Evolutionary conservation across 2,329 filamentous ascomycete genomes (phyloP), one percentile per base, ranked within the genome.

Genomic region (Lizonia empirigonia): DNA sequence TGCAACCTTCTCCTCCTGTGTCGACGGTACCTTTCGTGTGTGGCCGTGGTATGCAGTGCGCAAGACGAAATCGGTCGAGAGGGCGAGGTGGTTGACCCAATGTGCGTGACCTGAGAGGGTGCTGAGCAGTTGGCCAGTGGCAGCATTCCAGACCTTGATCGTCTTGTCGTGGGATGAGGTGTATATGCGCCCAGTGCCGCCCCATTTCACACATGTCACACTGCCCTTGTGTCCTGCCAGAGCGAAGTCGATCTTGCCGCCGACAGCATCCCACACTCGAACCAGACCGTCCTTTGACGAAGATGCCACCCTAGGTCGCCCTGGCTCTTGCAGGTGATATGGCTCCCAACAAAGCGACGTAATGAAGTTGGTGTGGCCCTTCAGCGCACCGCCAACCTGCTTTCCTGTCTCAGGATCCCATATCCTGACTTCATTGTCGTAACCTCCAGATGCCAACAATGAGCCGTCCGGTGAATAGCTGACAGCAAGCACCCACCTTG

Each of bases 191-290:
- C 91, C 91, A 1, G 86, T 88, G n/a, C 93, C 93, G 50, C 94
- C 94, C 94, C 94, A 99, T 63, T 87, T 87, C 3, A 97, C 91
- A 71, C 92, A 97, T 36, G 89, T 91, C 13, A 97, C 90, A 38
- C 86, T 90, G 35, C 86, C 87, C 76, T 91, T 94, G 78, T 99
- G 94, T 3, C 93, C 93, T 5, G 87, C 89, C 22, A 97, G 79
- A 2, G 93, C 88, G 64, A 89, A 85, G 65, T 97, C 91, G 1
- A 89, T 90, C 34, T 82, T 83, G 30, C 90, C 87, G 6, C 87
- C 85, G 51, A 91, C 87, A 24, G 87, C 87, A 54, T 92, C 84
- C 91, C 92, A 97, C 39, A 97, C 82, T 30, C 93, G 82, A 33
- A 96, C 85, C 0, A 93, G 97, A 18, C 85, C 84, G 72, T 99